Conservation (phyloP, 371 early-diverging fungal genomes). For the Rhizopus delemar region DNA sequence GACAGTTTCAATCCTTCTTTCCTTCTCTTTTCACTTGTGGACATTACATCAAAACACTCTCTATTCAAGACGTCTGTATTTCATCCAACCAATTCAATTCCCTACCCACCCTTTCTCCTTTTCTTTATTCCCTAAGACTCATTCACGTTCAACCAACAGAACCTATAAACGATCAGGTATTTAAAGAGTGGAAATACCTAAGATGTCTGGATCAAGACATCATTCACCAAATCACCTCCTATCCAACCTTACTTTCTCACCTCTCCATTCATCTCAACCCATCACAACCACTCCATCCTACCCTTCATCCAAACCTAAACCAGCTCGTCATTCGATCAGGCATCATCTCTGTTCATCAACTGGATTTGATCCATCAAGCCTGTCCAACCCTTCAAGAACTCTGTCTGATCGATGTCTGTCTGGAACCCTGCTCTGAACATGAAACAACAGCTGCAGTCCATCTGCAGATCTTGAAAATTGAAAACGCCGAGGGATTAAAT, state of each 20-base stretch:
- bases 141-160: neutral
- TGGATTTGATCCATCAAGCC: no score
- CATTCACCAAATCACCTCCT: neutral
- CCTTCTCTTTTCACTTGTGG: slow-evolving; percentile 8
- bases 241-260: slow-evolving; percentile 9
- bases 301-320: neutral
- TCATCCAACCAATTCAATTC: slow-evolving; percentile 6
- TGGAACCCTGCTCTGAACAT: neutral
- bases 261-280: slow-evolving; percentile 4
- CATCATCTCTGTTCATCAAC: no score
- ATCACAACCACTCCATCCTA: neutral
- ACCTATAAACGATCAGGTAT: neutral
- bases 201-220: slow-evolving; percentile 5
- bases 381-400: slow-evolving; percentile 7
- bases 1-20: slow-evolving; percentile 16
- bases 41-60: slow-evolving; percentile 11
- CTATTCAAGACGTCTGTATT: slow-evolving; percentile 14
- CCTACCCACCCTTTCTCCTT: slow-evolving; percentile 11
- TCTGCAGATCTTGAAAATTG: slow-evolving; percentile 7
- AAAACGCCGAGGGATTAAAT: slow-evolving; percentile 10
- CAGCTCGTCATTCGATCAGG: neutral
- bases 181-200: slow-evolving; percentile 15
- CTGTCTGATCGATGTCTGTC: slow-evolving; percentile 2
- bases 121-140: slow-evolving; percentile 11
- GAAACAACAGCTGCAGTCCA: neutral